Base-by-base conservation (phyloP, 164 flowering plant genomes). In the Nymphaea colorata region DNA sequence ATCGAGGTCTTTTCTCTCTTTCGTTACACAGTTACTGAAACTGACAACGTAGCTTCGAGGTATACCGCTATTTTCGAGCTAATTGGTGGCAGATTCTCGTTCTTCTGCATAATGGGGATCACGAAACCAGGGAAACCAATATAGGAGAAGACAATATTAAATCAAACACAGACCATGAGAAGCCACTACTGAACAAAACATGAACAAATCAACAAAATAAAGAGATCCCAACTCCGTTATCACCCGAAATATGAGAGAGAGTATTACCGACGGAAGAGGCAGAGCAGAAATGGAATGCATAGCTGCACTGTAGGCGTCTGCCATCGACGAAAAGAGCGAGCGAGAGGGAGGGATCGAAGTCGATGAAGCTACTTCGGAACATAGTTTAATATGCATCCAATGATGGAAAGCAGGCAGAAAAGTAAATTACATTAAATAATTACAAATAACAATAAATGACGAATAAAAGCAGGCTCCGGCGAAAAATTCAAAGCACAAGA, bases 51-150 rank as follows among this genome's bases (percentile, higher is more conserved):
- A 55, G 16, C 16, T 8, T 16, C 11, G 64, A 61, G 25, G 8
- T 10, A 61, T 10, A 61, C 64, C 64, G 64, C 64, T 11, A 61
- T 61, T 17, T 17, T 61, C 10, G 64, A 61, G 42, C 64, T 61
- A 61, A 61, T 8, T 10, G 64, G 64, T 2, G 64, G 16, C 12
- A 61, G 42, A 61, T 61, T 61, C 64, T 61, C 64, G 11, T 61
- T 61, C 17, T 61, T 61, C 64, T 61, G 64, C 64, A 61, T 10
- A 51, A 51, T 51, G 57, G 57, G 57, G 57, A 51, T 5, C 57
- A 5, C 57, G 57, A 51, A 8, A 51, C 8, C 57, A 51, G 14
- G 8, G 57, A 51, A 51, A 51, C 15, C 8, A 51, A 51, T 15
- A 51, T 51, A 5, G 8, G 3, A 51, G 57, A 51, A 51, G 14